Evolutionary conservation across 305 asterid species (phyloP), one percentile per base, ranked within the genome.

Genomic region (Caryopteris hybrid): DNA sequence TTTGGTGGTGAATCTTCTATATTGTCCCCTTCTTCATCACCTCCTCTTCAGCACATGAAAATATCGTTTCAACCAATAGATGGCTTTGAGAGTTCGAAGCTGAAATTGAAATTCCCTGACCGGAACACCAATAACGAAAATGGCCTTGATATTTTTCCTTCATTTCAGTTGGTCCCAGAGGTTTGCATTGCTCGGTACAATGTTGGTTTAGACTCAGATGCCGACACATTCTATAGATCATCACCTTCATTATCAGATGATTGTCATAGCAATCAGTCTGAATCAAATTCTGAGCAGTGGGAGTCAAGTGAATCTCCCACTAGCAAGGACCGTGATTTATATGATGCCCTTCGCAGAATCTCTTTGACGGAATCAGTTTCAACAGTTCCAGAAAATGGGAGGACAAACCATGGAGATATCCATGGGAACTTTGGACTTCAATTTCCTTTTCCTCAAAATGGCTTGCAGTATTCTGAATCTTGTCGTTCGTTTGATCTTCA

Each of bases 151-250:
- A 68, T 75, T 43, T 93, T 87, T 68, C 95, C 96, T 77, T 87
- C 97, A 38, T 93, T 93, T 80, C 99, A 93, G 86, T 81, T 93
- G 84, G 91, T 93, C 43, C 99, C 99, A 10, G 96, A 87, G 77
- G 75, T 71, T 58, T 80, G 82, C 59, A 36, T 77, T 64, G 68
- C 88, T 67, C 79, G 58, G 69, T 81, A 74, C 34, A 74, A 79
- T 65, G 71, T 61, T 54, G 85, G 84, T 77, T 85, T 95, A 50
- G 94, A 88, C 63, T 87, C 99, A 1, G 99, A 93, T 74, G 90
- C 80, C 25, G 96, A 88, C 72, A 86, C 97, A 73, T 93, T 90
- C 76, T 88, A 80, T 72, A 73, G 91, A 79, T 93, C 99, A 58
- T 90, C 97, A 56, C 86, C 93, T 13, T 85, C 87, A 45, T 50